Percentiles rank a stretch among this genome's conserved stretches.
These are phyloP conservation scores for Colletotrichum sp. DNA, from an alignment of 2,329 filamentous ascomycete species.

Conservation along the genomic window DNA sequence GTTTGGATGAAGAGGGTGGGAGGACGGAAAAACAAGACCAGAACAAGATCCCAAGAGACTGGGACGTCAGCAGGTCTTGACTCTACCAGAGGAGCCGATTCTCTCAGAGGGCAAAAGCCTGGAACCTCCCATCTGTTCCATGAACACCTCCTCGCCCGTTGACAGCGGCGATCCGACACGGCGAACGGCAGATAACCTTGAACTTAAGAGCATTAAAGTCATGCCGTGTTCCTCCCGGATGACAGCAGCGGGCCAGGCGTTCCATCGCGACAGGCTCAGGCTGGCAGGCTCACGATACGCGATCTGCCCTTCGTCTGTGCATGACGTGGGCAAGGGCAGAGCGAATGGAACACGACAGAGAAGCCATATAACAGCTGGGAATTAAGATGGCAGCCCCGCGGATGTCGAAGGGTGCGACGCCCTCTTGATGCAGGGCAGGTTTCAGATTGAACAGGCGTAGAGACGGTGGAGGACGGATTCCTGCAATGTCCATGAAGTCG, in stretches of 20 bases:
- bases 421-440: conserved; percentile 20
- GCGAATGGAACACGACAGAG: background rate
- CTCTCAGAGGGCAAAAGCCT: background rate
- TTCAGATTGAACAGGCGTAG: conserved; percentile 18
- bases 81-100: background rate
- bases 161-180: conserved; percentile 9
- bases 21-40: background rate
- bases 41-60: background rate
- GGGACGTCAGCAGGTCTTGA: background rate
- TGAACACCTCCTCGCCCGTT: background rate
- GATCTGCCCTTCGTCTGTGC: background rate
- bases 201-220: background rate
- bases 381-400: conserved; percentile 5
- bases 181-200: background rate
- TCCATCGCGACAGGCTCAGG: background rate
- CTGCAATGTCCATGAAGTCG: background rate
- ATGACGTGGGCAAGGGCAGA: conserved; percentile 5
- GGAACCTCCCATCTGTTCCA: background rate
- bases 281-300: background rate
- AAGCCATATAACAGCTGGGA: background rate
- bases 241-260: conserved; percentile 10
- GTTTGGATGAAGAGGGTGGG: background rate
- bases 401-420: background rate
- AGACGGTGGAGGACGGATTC: background rate
- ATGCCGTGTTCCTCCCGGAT: background rate